Percentiles rank a stretch among this genome's conserved stretches.
Conservation (phyloP, 306 rosid species). For the Purshia tridentata region DNA sequence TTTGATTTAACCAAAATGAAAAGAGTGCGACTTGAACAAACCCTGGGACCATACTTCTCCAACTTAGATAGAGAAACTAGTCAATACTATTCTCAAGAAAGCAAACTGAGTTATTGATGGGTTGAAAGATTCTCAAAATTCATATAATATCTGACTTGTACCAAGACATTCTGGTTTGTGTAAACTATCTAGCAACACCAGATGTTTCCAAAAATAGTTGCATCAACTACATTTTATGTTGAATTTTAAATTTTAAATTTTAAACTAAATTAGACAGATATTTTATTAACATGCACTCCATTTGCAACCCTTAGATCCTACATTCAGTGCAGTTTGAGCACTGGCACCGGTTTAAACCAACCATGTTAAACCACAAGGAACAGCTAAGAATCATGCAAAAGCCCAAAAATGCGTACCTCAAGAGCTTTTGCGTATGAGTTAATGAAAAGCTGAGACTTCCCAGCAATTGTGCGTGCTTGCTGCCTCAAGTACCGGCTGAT, state of each 20-base stretch:
- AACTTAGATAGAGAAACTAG: background rate
- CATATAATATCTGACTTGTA: background rate
- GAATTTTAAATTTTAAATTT: background rate
- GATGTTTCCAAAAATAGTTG: background rate
- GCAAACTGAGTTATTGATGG: no score
- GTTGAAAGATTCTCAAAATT: no score
- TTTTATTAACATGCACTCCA: no score
- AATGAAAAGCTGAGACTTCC: slow-evolving; percentile 90
- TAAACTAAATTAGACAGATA: background rate
- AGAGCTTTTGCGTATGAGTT: slow-evolving; percentile 97
- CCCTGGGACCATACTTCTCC: background rate
- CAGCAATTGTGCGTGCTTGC: slow-evolving; percentile 89
- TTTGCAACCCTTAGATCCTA: background rate
- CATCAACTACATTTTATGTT: background rate
- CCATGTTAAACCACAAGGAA: background rate
- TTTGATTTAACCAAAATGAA: background rate
- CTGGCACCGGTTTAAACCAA: background rate
- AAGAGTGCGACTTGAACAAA: background rate
- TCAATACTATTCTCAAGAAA: no score
- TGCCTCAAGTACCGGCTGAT: slow-evolving; percentile 89
- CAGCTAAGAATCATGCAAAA: background rate
- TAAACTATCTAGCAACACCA: background rate
- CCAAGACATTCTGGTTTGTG: background rate
- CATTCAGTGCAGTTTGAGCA: background rate
- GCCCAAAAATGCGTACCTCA: slow-evolving; percentile 52